A percentile compares a stretch with the other conserved stretches of the same genome.
phyloP scores from a whole-genome alignment of 2,329 filamentous ascomycete species.

The Aspergillus fumigatiaffinis region DNA sequence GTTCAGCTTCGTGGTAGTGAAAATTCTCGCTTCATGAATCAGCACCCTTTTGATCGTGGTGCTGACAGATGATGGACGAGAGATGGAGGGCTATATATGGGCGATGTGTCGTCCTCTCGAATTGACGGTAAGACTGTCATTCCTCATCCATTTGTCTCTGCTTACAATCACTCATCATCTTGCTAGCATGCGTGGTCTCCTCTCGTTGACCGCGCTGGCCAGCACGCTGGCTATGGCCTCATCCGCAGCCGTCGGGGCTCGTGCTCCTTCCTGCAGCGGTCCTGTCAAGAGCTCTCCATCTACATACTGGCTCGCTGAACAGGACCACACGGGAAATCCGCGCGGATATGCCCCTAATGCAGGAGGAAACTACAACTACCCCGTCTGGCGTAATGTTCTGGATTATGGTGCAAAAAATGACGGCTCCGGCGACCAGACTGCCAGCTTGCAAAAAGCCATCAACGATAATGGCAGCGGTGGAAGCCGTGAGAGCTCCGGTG shows the following conservation, averaged over 20 bases:
- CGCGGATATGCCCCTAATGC: conserved; percentile 23
- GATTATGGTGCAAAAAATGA: conserved; percentile 23
- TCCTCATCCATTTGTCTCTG: not conserved
- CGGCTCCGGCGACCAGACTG: conserved; percentile 22
- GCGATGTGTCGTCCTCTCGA: not conserved
- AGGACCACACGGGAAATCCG: conserved; percentile 21
- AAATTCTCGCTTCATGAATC: not conserved
- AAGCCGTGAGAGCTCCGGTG: conserved; percentile 21
- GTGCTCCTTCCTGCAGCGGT: conserved; percentile 13
- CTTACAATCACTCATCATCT: not conserved
- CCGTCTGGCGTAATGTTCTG: conserved; percentile 27
- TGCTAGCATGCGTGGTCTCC: conserved; percentile 11
- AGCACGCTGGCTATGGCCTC: conserved; percentile 9
- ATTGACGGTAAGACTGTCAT: not conserved
- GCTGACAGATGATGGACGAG: not conserved
- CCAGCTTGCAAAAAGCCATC: conserved; percentile 23
- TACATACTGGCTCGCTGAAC: conserved; percentile 22
- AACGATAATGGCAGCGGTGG: conserved; percentile 25
- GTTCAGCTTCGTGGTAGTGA: not conserved
- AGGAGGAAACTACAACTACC: conserved; percentile 13
- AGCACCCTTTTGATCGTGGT: not conserved
- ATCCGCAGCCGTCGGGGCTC: conserved; percentile 7
- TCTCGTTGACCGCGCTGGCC: conserved; percentile 11
- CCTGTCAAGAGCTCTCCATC: conserved; percentile 2
- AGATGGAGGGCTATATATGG: not conserved